A percentile compares a stretch with the other conserved stretches of the same genome.
These are phyloP conservation scores for Piedraia hortae DNA, from an alignment of 2,329 filamentous ascomycete genomes.

Conservation along the genomic window DNA sequence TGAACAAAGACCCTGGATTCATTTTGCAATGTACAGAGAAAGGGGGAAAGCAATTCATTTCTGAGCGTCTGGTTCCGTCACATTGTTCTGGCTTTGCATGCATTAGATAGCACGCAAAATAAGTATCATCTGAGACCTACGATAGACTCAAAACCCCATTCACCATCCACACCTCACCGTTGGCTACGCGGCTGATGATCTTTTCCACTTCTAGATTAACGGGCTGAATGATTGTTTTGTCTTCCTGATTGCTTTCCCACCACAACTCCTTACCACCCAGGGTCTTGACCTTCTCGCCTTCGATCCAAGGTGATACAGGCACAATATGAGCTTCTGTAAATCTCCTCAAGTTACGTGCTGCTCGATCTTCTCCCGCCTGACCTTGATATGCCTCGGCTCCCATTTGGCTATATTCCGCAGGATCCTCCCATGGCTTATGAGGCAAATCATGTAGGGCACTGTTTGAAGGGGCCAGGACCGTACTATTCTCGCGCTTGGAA, in stretches of 20 bases:
- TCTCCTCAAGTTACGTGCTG: slow-evolving; percentile 42
- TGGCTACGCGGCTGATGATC: slow-evolving; percentile 48
- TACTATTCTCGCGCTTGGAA: slow-evolving; percentile 40
- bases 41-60: too few relatives aligned
- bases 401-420: slow-evolving; percentile 38
- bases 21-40: too few relatives aligned
- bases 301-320: slow-evolving; percentile 44
- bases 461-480: slow-evolving; percentile 70
- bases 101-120: too few relatives aligned
- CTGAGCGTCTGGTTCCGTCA: too few relatives aligned
- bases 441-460: slow-evolving; percentile 49
- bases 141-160: slow-evolving; percentile 32
- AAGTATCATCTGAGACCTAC: too few relatives aligned
- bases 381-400: slow-evolving; percentile 53
- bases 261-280: slow-evolving; percentile 44
- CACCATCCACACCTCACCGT: slow-evolving; percentile 70
- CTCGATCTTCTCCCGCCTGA: slow-evolving; percentile 43
- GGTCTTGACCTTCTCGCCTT: slow-evolving; percentile 37
- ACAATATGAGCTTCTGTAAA: slow-evolving; percentile 80
- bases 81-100: too few relatives aligned
- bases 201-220: slow-evolving; percentile 49
- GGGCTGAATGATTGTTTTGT: slow-evolving; percentile 46
- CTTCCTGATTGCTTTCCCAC: slow-evolving; percentile 44
- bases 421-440: slow-evolving; percentile 64
- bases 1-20: too few relatives aligned